Conservation (phyloP, 345 rosid species). For the Eucalyptus erythrocorys region DNA sequence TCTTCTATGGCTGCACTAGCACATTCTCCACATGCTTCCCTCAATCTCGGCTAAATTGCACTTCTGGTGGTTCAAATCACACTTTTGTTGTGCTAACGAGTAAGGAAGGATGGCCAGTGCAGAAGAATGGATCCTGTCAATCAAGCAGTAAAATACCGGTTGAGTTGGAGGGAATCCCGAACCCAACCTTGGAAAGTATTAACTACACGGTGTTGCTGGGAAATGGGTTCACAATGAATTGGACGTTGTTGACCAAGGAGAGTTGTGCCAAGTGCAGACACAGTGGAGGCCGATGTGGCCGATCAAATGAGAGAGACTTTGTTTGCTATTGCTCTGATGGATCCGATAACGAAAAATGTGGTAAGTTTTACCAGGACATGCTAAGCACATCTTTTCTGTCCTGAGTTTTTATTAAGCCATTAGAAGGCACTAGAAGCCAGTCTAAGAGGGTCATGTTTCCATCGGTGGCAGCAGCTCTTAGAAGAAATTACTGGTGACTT, state of each 20-base stretch:
- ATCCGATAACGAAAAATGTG: not conserved
- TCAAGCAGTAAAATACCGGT: not conserved
- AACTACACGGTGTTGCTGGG: not conserved
- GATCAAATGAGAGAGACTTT: not conserved
- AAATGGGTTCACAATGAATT: constrained; percentile 1
- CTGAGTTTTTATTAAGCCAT: not conserved
- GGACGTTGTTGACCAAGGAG: not conserved
- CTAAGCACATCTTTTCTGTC: not conserved
- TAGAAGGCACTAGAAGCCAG: not conserved
- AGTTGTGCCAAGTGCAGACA: constrained; percentile 1
- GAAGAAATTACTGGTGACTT: not conserved
- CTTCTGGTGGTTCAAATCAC: not conserved
- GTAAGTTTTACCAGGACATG: not conserved
- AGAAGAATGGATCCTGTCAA: not conserved
- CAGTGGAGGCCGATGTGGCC: constrained; percentile 17
- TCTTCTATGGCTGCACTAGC: not conserved
- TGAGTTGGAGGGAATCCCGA: not conserved
- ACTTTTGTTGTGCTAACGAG: not conserved
- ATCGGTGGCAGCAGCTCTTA: not conserved
- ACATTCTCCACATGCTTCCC: not conserved
- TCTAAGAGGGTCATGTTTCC: not conserved
- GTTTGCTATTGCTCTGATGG: constrained; percentile 12
- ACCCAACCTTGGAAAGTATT: not conserved
- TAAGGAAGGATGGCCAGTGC: not conserved
- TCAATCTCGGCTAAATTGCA: too few relatives aligned